Percentiles rank a stretch among this genome's conserved stretches.
These are phyloP conservation scores for Naganishia friedmannii DNA, from an alignment of 768 basidiomycete genomes.

Conservation along the genomic window DNA sequence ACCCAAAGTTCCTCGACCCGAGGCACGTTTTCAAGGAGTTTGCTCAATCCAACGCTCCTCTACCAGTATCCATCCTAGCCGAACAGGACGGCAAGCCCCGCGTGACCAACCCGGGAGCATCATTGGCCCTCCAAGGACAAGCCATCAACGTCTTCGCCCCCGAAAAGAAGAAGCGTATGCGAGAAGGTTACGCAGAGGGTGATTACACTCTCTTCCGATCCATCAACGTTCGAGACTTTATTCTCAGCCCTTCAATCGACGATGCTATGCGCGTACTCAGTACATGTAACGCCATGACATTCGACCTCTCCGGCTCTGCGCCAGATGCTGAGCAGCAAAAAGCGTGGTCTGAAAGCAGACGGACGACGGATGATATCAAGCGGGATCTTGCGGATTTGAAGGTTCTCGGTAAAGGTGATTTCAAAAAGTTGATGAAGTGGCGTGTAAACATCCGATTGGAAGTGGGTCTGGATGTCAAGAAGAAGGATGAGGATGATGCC, in stretches of 20 bases:
- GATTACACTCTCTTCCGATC: conserved; percentile 85
- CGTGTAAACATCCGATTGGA: conserved; percentile 80
- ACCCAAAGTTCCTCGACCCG: conserved; percentile 96
- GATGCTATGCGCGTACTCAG: conserved; percentile 82
- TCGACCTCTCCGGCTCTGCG: conserved; percentile 17
- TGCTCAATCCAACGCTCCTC: conserved; percentile 52
- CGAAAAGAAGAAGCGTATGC: conserved; percentile 86
- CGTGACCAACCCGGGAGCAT: conserved; percentile 52
- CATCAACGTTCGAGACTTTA: conserved; percentile 67
- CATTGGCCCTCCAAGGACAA: conserved; percentile 66
- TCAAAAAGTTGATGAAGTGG: conserved; percentile 91
- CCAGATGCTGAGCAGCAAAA: conserved; percentile 31
- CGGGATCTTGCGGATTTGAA: conserved; percentile 87
- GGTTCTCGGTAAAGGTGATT: conserved; percentile 95
- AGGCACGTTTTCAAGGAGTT: conserved; percentile 96
- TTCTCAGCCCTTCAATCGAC: conserved; percentile 53
- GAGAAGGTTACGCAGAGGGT: conserved; percentile 93
- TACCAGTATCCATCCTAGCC: conserved; percentile 43
- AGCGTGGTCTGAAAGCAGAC: conserved; percentile 64
- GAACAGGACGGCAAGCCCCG: conserved; percentile 29
- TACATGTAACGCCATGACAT: conserved; percentile 52
- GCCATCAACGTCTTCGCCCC: conserved; percentile 89
- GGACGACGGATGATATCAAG: conserved; percentile 75
- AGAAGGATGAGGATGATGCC: conserved; percentile 67
- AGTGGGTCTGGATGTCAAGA: conserved; percentile 79